Evolutionary conservation across 208 protist genomes (phyloP).

Genomic region (Leishmania amazonensis): DNA sequence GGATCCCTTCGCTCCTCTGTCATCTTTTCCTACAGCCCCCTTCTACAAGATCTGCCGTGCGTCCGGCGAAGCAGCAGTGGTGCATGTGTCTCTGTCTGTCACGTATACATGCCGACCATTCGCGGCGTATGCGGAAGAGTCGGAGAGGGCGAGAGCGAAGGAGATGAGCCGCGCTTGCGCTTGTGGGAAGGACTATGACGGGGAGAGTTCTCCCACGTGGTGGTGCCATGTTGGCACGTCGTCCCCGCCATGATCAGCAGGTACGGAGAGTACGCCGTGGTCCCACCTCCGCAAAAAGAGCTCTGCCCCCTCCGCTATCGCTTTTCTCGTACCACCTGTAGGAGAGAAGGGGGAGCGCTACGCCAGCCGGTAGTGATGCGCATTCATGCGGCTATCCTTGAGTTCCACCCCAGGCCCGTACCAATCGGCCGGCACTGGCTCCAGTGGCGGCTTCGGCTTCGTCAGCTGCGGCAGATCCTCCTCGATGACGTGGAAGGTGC

Average conservation of each 20-base stretch:
- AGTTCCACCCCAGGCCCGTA: slow-evolving; percentile 61
- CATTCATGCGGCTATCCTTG: slow-evolving; percentile 64
- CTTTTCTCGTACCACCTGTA: neutral
- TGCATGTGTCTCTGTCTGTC: neutral
- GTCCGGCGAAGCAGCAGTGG: neutral
- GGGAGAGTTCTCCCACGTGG: neutral
- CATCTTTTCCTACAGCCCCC: neutral
- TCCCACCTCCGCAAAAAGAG: neutral
- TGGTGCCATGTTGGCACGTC: neutral
- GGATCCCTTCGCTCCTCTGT: neutral
- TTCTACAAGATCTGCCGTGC: neutral
- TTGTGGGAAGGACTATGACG: neutral
- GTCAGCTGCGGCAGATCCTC: slow-evolving; percentile 80
- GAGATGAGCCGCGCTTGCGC: neutral
- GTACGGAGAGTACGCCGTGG: neutral
- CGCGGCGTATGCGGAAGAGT: neutral
- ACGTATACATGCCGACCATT: slow-evolving; percentile 9
- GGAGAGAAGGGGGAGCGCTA: slow-evolving; percentile 26
- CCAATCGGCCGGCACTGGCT: slow-evolving; percentile 47
- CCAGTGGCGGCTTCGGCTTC: slow-evolving; percentile 44
- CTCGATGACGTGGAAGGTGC: slow-evolving; percentile 89
- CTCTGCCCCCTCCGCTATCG: neutral
- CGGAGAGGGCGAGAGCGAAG: neutral
- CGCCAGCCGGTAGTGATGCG: slow-evolving; percentile 73
- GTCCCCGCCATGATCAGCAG: slow-evolving; percentile 1